Percentiles rank a stretch among this genome's conserved stretches.
Conservation (phyloP, 2,329 filamentous ascomycete genomes). For the Parasarocladium wereldwijsianum region DNA sequence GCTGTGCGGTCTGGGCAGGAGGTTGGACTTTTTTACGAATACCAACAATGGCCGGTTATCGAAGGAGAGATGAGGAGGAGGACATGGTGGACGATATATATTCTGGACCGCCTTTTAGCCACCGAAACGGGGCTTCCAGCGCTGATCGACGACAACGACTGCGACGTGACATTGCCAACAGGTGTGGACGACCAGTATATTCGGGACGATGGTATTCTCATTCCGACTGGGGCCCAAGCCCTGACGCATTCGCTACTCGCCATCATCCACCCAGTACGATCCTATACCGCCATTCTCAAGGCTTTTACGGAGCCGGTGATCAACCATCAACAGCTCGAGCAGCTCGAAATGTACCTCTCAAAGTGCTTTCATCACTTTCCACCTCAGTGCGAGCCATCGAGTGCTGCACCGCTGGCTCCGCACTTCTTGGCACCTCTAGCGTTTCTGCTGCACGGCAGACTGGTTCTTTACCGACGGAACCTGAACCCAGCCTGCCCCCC, state of each 20-base stretch:
- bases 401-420: conserved; percentile 54
- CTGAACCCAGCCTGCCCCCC: conserved; percentile 55
- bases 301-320: conserved; percentile 55
- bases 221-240: conserved; percentile 34
- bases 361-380: conserved; percentile 65
- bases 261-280: conserved; percentile 67
- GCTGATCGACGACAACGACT: conserved; percentile 76
- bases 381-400: conserved; percentile 52
- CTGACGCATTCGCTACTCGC: conserved; percentile 60
- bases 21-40: conserved; percentile 65
- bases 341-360: conserved; percentile 64
- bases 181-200: conserved; percentile 71
- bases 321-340: conserved; percentile 59
- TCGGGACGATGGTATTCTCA: conserved; percentile 38
- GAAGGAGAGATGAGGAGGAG: conserved; percentile 77
- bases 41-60: conserved; percentile 55
- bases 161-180: conserved; percentile 67
- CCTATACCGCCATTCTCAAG: conserved; percentile 59
- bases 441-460: conserved; percentile 68
- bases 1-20: conserved; percentile 73
- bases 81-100: conserved; percentile 90
- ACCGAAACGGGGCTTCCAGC: conserved; percentile 70
- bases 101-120: conserved; percentile 68
- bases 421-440: conserved; percentile 60
- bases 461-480: conserved; percentile 81